These are phyloP conservation scores for Sclerotinia subarctica DNA, from an alignment of 2,329 filamentous ascomycete genomes.

Conservation along the genomic window DNA sequence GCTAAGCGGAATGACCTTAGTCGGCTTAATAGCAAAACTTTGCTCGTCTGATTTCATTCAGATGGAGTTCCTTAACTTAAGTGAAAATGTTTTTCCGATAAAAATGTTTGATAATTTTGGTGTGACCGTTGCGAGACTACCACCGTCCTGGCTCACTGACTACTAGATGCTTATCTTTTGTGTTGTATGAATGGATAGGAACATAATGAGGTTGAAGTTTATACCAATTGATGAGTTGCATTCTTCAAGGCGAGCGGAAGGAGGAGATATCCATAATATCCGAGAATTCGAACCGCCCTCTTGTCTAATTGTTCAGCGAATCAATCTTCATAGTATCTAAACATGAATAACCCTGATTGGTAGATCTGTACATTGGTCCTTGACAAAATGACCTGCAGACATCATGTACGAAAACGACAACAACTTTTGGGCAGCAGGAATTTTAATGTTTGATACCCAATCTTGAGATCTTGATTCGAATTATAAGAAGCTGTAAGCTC, in stretches of 20 bases:
- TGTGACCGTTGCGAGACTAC: background rate
- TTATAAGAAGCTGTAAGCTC: constrained; percentile 16
- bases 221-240: constrained; percentile 12
- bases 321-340: background rate
- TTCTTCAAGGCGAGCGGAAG: background rate
- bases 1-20: constrained; percentile 29
- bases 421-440: constrained; percentile 16
- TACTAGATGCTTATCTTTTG: background rate
- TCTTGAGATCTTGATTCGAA: background rate
- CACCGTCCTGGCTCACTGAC: background rate
- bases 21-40: constrained; percentile 35
- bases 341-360: background rate
- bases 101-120: constrained; percentile 7
- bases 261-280: background rate
- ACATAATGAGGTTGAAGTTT: background rate
- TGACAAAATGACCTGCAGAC: constrained; percentile 11
- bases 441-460: constrained; percentile 17
- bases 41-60: constrained; percentile 28
- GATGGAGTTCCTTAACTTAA: constrained; percentile 24
- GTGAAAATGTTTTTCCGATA: background rate
- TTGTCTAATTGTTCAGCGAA: background rate
- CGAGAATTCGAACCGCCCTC: background rate
- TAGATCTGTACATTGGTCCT: background rate
- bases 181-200: background rate
- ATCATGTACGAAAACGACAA: constrained; percentile 14